A percentile compares a stretch with the other conserved stretches of the same genome.
Conservation (phyloP, 331 rosid genomes). For the Pyrus hybrid region DNA sequence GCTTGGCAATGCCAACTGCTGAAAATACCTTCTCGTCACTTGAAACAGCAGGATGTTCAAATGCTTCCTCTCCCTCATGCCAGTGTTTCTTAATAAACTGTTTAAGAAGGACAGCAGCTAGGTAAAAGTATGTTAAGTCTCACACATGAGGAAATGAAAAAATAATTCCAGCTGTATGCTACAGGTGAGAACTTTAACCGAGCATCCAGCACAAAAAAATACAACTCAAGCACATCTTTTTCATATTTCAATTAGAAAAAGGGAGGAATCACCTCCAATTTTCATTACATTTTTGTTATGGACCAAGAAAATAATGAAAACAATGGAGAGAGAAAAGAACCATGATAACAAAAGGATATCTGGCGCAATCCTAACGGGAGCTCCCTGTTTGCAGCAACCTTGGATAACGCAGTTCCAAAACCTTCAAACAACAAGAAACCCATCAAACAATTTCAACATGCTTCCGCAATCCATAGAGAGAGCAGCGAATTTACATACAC, state of each 20-base stretch:
- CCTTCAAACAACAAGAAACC: conserved; percentile 43
- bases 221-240: not conserved
- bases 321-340: not conserved
- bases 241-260: not conserved
- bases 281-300: not conserved
- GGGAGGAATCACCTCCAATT: not conserved
- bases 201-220: not conserved
- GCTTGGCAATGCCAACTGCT: not conserved
- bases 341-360: conserved; percentile 61
- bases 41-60: conserved; percentile 81
- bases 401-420: conserved; percentile 82
- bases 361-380: conserved; percentile 70
- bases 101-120: conserved; percentile 98
- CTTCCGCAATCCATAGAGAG: not conserved
- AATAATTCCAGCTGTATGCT: not conserved
- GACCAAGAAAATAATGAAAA: not conserved
- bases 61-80: conserved; percentile 80
- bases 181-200: not conserved
- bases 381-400: conserved; percentile 81
- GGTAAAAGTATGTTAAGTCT: conserved; percentile 58
- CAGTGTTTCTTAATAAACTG: conserved; percentile 89
- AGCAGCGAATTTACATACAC: not conserved
- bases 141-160: conserved; percentile 15
- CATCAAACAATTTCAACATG: conserved; percentile 6
- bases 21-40: conserved; percentile 67